These are phyloP conservation scores for Sugiyamaella neomexicana DNA, from an alignment of 1,139 yeast genomes.

Conservation along the genomic window DNA sequence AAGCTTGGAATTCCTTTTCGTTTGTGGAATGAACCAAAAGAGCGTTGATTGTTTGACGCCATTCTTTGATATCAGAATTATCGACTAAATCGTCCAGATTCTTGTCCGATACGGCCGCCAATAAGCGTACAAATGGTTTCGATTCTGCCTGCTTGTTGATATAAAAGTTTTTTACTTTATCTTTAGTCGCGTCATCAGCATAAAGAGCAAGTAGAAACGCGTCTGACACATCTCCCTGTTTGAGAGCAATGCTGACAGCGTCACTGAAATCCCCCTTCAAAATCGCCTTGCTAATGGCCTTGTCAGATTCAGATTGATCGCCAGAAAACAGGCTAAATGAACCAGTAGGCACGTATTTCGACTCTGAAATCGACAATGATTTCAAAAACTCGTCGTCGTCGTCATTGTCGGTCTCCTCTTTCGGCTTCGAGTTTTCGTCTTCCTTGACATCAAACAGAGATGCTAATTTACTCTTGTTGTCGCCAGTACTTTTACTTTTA, in stretches of 20 bases:
- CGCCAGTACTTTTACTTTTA: conserved; percentile 28
- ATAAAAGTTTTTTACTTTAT: conserved; percentile 69
- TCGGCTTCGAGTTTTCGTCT: conserved; percentile 22
- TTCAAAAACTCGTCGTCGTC: conserved; percentile 41
- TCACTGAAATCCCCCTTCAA: conserved; percentile 62
- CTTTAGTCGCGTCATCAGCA: conserved; percentile 57
- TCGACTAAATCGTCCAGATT: conserved; percentile 72
- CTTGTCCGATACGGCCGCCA: conserved; percentile 62
- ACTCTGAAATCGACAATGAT: conserved; percentile 26
- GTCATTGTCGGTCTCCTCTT: conserved; percentile 38
- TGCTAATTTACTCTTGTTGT: conserved; percentile 25
- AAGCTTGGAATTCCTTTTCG: conserved; percentile 47
- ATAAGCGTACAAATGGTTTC: conserved; percentile 67
- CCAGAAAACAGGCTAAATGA: conserved; percentile 45
- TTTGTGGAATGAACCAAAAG: conserved; percentile 57
- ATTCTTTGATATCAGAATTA: conserved; percentile 72
- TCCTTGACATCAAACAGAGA: conserved; percentile 1
- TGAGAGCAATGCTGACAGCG: conserved; percentile 70
- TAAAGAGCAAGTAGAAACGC: conserved; percentile 81
- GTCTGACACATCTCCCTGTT: conserved; percentile 64
- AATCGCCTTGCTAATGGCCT: conserved; percentile 55
- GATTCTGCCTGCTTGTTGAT: conserved; percentile 57
- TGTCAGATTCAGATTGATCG: conserved; percentile 45
- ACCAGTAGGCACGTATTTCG: conserved; percentile 44
- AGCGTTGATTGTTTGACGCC: conserved; percentile 81